phyloP scores from a whole-genome alignment of 306 rosid species.

The Dryas octopetala region DNA sequence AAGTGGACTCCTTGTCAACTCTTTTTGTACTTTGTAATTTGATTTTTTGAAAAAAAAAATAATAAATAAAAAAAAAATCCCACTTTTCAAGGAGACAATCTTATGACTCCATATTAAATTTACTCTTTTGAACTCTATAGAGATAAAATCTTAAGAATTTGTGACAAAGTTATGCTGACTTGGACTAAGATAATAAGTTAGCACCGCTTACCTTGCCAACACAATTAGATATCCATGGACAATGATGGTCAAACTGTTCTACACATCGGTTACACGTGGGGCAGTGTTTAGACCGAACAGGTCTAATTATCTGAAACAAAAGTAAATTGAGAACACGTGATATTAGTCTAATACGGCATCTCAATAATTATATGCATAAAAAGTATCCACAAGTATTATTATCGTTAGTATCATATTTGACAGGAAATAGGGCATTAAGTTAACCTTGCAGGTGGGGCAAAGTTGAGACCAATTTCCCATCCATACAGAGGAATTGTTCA shows the following conservation, averaged over 20 bases:
- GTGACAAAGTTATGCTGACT: not conserved
- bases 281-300: slow-evolving; percentile 95
- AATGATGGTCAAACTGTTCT: slow-evolving; percentile 97
- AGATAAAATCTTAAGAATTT: not conserved
- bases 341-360: not conserved
- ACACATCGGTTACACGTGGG: slow-evolving; percentile 89
- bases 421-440: slow-evolving; percentile 23
- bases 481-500: slow-evolving; percentile 75
- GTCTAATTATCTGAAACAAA: slow-evolving; percentile 75
- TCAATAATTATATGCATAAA: slow-evolving; percentile 4
- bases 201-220: slow-evolving; percentile 77
- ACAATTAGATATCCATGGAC: slow-evolving; percentile 99
- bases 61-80: no score
- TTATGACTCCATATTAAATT: no score
- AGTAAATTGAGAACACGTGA: slow-evolving; percentile 35
- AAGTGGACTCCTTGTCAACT: no score
- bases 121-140: no score
- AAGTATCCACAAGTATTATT: not conserved
- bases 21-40: no score
- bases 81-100: no score
- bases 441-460: slow-evolving; percentile 98
- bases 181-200: slow-evolving; percentile 13
- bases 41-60: no score
- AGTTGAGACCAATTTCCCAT: slow-evolving; percentile 97
- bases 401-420: not conserved